Conservation (phyloP, 2,329 filamentous ascomycete genomes). For the Myriosclerotinia scirpicola region DNA sequence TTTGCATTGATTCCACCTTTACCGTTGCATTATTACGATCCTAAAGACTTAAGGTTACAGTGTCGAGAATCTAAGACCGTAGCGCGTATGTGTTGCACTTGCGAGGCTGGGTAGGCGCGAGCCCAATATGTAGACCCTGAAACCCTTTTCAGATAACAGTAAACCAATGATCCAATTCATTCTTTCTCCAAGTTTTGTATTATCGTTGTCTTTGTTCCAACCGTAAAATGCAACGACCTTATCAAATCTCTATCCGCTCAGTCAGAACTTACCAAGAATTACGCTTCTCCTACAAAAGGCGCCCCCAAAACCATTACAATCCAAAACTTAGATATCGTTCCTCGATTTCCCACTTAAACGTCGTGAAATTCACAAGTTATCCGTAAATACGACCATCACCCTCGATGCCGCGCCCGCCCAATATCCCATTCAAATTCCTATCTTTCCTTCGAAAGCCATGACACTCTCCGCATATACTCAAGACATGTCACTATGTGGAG, state of each 20-base stretch:
- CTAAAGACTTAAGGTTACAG: not conserved
- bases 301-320: not conserved
- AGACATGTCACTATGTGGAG: not conserved
- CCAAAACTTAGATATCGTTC: not conserved
- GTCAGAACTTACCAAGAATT: too few relatives aligned
- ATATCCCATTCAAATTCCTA: not conserved
- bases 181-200: not conserved
- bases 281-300: too few relatives aligned
- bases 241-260: not conserved
- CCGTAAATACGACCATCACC: conserved; percentile 2
- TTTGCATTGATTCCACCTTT: not conserved
- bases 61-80: not conserved
- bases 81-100: not conserved
- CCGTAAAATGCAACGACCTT: not conserved
- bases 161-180: too few relatives aligned
- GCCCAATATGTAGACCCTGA: too few relatives aligned
- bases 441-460: not conserved
- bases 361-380: not conserved
- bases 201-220: not conserved
- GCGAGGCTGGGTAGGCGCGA: too few relatives aligned
- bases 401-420: not conserved
- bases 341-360: not conserved
- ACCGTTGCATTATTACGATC: not conserved
- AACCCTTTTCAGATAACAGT: too few relatives aligned
- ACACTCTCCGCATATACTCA: not conserved